These are phyloP conservation scores for Malus hybrid DNA, from an alignment of 331 rosid genomes.

Conservation along the genomic window DNA sequence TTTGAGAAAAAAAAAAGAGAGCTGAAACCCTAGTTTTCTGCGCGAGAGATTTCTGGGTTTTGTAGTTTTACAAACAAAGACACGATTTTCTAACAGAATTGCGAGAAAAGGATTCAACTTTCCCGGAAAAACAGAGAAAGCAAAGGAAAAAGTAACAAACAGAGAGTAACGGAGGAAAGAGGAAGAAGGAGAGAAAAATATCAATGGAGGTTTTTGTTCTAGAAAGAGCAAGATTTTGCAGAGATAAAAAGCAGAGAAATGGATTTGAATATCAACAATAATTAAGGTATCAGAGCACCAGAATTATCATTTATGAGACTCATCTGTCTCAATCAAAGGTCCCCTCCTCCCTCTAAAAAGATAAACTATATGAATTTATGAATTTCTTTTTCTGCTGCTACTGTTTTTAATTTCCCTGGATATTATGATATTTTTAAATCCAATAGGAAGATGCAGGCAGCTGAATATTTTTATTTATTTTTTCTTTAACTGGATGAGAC, in stretches of 20 bases:
- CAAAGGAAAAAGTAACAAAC: background rate
- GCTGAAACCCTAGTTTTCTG: background rate
- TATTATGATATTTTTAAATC: background rate
- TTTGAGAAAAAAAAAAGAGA: background rate
- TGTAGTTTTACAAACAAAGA: background rate
- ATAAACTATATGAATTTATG: background rate
- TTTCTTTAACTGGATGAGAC: conserved; percentile 9
- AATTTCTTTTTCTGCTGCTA: background rate
- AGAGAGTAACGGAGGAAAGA: background rate
- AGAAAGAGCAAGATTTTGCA: conserved; percentile 17
- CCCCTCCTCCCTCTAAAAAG: conserved; percentile 7
- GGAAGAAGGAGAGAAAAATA: conserved; percentile 7
- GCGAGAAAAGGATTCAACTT: background rate
- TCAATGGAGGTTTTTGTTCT: conserved; percentile 2
- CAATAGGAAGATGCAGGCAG: background rate
- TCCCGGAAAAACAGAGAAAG: conserved; percentile 18
- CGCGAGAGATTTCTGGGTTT: conserved; percentile 11
- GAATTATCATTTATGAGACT: conserved; percentile 37
- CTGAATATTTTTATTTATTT: background rate
- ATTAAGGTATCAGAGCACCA: conserved; percentile 19
- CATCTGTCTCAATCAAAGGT: conserved; percentile 25
- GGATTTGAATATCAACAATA: conserved; percentile 2
- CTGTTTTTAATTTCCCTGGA: background rate
- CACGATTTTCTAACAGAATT: conserved; percentile 1
- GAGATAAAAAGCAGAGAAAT: background rate